phyloP scores from a whole-genome alignment of 768 basidiomycete genomes.

The Russula sp. region DNA sequence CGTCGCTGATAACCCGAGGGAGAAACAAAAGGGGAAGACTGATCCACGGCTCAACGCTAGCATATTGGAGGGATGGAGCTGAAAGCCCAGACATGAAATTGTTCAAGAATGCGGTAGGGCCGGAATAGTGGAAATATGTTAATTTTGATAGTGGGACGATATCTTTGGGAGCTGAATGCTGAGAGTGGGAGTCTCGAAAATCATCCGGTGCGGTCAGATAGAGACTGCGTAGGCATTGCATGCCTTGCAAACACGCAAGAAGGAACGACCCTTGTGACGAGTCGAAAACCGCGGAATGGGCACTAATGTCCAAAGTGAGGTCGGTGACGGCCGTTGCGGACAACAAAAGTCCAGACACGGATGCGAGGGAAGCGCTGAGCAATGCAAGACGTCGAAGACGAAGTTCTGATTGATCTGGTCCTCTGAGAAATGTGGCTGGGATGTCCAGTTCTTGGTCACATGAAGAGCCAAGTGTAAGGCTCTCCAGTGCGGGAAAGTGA shows the following conservation, averaged over 20 bases:
- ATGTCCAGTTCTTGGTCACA: rapidly evolving
- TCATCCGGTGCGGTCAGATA: not conserved
- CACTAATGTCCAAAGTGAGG: not conserved
- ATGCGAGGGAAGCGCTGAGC: too few relatives aligned
- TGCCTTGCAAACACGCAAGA: not conserved
- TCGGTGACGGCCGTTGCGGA: constrained; percentile 4
- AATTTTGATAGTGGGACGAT: not conserved
- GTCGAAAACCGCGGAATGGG: too few relatives aligned
- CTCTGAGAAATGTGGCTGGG: not conserved
- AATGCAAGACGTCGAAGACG: constrained; percentile 5
- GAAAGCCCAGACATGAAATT: not conserved
- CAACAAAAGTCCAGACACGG: not conserved
- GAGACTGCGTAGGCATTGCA: constrained; percentile 2
- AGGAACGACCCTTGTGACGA: too few relatives aligned
- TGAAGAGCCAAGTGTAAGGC: not conserved
- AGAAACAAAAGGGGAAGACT: not conserved
- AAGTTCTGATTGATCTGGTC: not conserved
- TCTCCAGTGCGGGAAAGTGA: constrained; percentile 8
- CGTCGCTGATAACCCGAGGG: not conserved
- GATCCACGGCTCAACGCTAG: not conserved
- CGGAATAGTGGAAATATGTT: not conserved
- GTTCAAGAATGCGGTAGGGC: not conserved
- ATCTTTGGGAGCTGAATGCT: too few relatives aligned
- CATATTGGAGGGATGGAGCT: constrained; percentile 6
- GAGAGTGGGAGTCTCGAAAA: too few relatives aligned